Conservation (phyloP, 2,329 filamentous ascomycete genomes). For the Tolypocladium endophyticum region DNA sequence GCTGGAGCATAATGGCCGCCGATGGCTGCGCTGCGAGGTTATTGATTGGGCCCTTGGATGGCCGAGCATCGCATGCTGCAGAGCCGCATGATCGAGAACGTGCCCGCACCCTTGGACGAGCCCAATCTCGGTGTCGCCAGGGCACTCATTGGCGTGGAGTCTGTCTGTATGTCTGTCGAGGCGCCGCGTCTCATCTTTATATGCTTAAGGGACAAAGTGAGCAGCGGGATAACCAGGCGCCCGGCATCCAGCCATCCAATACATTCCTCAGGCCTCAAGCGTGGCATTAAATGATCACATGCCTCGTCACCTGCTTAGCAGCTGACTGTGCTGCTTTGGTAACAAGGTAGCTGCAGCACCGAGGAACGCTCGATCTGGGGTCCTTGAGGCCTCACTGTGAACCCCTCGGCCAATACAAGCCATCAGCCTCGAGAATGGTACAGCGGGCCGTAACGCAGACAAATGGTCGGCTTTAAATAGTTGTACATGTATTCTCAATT, state of each 20-base stretch:
- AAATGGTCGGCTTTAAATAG: neutral
- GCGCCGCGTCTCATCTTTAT: neutral
- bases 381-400: neutral
- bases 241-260: neutral
- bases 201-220: neutral
- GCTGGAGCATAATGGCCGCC: neutral
- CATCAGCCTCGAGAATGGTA: neutral
- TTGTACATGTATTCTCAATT: slow-evolving; percentile 19
- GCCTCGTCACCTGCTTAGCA: neutral
- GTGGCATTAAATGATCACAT: neutral
- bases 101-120: neutral
- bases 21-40: neutral
- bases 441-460: neutral
- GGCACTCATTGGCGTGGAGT: neutral
- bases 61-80: neutral
- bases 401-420: neutral
- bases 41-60: neutral
- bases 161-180: neutral
- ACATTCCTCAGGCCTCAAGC: neutral
- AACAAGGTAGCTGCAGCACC: too few species aligned
- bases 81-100: neutral
- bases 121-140: neutral
- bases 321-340: neutral
- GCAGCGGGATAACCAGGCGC: neutral
- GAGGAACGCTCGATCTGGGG: neutral